Conservation (phyloP, 148 eudicot genomes). For the Bassia scoparia region DNA sequence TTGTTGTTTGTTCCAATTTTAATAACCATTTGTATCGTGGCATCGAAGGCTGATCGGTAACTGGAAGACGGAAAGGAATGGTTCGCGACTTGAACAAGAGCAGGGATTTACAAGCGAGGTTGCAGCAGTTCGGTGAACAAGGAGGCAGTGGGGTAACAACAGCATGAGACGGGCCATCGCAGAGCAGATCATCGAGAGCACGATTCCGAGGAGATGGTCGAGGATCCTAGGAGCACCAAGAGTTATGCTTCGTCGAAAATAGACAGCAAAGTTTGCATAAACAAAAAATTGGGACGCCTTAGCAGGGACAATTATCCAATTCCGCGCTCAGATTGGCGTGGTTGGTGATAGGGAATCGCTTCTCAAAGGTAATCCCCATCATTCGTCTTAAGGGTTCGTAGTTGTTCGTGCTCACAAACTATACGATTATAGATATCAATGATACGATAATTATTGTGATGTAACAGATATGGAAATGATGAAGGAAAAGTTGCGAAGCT, state of each 20-base stretch:
- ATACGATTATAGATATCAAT: no score
- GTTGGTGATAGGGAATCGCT: slow-evolving; percentile 22
- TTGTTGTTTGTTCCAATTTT: slow-evolving; percentile 20
- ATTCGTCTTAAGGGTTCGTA: background rate
- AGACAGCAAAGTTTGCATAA: slow-evolving; percentile 24
- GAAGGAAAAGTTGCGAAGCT: slow-evolving; percentile 41
- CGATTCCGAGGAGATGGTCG: slow-evolving; percentile 23
- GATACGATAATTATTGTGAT: background rate
- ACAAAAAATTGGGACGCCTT: slow-evolving; percentile 26
- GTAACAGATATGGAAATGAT: slow-evolving; percentile 36
- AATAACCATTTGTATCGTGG: background rate
- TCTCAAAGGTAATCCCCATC: slow-evolving; percentile 21
- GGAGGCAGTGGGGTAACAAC: slow-evolving; percentile 7
- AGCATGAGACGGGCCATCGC: slow-evolving; percentile 25
- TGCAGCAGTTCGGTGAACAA: slow-evolving; percentile 13
- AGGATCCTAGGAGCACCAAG: slow-evolving; percentile 25
- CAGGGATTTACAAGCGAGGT: slow-evolving; percentile 24
- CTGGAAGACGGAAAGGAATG: no score
- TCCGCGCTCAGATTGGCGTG: slow-evolving; percentile 20
- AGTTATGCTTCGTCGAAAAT: slow-evolving; percentile 12
- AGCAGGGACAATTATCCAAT: slow-evolving; percentile 22
- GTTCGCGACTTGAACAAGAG: slow-evolving; percentile 26
- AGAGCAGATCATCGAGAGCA: slow-evolving; percentile 34
- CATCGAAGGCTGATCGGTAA: no score
- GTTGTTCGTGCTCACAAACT: background rate